Evolutionary conservation across 176 grass and related monocot genomes (phyloP).

Genomic region (Echinochloa phyllopogon): DNA sequence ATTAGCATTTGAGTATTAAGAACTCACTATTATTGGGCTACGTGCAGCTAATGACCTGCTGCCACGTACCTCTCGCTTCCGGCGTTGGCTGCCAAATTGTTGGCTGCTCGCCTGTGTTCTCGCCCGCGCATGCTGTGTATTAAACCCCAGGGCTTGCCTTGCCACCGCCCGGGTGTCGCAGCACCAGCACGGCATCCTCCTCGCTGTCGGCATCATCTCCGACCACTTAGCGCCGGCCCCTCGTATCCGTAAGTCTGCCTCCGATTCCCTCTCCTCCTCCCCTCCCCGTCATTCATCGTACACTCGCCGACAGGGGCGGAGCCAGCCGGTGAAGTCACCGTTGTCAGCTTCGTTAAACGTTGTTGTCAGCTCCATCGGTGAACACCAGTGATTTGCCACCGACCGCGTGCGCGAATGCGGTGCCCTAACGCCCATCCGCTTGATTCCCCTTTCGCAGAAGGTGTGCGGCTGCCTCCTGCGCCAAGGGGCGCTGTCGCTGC

Average conservation of each 20-base stretch:
- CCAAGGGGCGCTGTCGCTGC: slow-evolving; percentile 61
- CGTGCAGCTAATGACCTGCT: too few species aligned
- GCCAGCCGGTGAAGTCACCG: too few species aligned
- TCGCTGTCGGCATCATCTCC: slow-evolving; percentile 61
- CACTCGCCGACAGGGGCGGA: too few species aligned
- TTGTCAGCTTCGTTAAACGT: too few species aligned
- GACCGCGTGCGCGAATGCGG: not conserved
- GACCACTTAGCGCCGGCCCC: slow-evolving; percentile 74
- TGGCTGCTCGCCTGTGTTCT: too few species aligned
- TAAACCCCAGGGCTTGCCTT: slow-evolving; percentile 4
- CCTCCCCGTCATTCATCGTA: not conserved
- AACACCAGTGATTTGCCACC: too few species aligned
- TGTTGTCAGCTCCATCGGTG: too few species aligned
- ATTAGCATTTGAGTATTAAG: too few species aligned
- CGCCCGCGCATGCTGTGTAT: too few species aligned
- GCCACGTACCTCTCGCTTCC: too few species aligned
- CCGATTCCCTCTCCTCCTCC: not conserved
- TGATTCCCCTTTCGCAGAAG: slow-evolving; percentile 51
- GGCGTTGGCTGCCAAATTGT: too few species aligned
- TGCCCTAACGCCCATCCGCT: not conserved
- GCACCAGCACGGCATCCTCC: slow-evolving; percentile 63
- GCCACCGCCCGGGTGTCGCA: slow-evolving; percentile 41
- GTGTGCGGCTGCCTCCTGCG: slow-evolving; percentile 76
- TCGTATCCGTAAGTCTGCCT: slow-evolving; percentile 60
- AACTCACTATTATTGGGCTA: too few species aligned